phyloP scores from a whole-genome alignment of 2,329 filamentous ascomycete species.

The Eutypa lata region DNA sequence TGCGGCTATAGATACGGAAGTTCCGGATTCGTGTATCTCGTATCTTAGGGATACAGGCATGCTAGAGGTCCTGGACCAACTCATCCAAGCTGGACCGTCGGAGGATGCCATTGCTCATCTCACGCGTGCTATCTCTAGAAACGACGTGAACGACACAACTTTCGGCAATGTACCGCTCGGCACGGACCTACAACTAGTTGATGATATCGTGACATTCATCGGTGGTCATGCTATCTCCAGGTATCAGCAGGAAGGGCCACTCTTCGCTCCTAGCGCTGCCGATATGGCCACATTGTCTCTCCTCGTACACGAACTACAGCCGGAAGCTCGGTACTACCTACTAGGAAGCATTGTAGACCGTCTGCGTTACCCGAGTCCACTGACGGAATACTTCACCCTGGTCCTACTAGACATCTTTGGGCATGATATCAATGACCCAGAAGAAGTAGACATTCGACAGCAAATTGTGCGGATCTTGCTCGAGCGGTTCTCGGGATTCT shows the following conservation, averaged over 20 bases:
- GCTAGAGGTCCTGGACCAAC: conserved; percentile 56
- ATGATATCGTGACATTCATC: conserved; percentile 80
- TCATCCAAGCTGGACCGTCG: conserved; percentile 58
- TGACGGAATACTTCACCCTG: conserved; percentile 92
- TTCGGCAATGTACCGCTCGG: conserved; percentile 65
- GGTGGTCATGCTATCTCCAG: conserved; percentile 68
- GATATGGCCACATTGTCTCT: conserved; percentile 73
- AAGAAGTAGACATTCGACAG: conserved; percentile 80
- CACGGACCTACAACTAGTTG: conserved; percentile 69
- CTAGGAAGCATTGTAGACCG: conserved; percentile 85
- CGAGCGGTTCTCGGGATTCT: conserved; percentile 82
- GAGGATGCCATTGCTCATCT: conserved; percentile 76
- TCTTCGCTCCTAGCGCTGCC: conserved; percentile 62
- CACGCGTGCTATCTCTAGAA: conserved; percentile 66
- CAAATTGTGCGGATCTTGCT: conserved; percentile 86
- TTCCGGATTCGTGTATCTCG: conserved; percentile 9
- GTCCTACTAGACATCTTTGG: conserved; percentile 82
- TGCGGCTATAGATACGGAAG: conserved; percentile 55
- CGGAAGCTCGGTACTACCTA: conserved; percentile 81
- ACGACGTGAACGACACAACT: conserved; percentile 55
- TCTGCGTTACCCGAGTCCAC: conserved; percentile 81
- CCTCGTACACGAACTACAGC: conserved; percentile 69
- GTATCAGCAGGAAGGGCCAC: conserved; percentile 55
- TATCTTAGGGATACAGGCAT: conserved; percentile 54
- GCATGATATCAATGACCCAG: conserved; percentile 67